These are phyloP conservation scores for sunflower (Helianthus annuus) DNA, from an alignment of 129 eudicot genomes.

Conservation along the genomic window HanXRQr2.0-SUNRISE NC_035435.2:61641788-61642287, in stretches of 20 bases:
- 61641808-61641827: too few relatives aligned
- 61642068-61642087: constrained; percentile 51
- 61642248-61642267: constrained; percentile 71
- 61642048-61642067: constrained; percentile 56
- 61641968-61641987: constrained; percentile 52
- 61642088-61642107: constrained; percentile 48
- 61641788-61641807: too few relatives aligned
- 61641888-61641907: too few relatives aligned
- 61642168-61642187: too few relatives aligned
- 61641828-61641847: too few relatives aligned
- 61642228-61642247: constrained; percentile 67
- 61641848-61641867: too few relatives aligned
- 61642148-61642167: too few relatives aligned
- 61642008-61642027: constrained; percentile 55
- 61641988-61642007: constrained; percentile 68
- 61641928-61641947: constrained; percentile 85
- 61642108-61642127: constrained; percentile 45
- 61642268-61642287: constrained; percentile 75
- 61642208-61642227: constrained; percentile 65
- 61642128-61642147: background rate
- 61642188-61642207: background rate
- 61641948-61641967: constrained; percentile 68
- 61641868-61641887: background rate
- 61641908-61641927: constrained; percentile 70
- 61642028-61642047: constrained; percentile 48